phyloP scores from a whole-genome alignment of 176 grass and related monocot species.

The Elaeis guineensis region DNA sequence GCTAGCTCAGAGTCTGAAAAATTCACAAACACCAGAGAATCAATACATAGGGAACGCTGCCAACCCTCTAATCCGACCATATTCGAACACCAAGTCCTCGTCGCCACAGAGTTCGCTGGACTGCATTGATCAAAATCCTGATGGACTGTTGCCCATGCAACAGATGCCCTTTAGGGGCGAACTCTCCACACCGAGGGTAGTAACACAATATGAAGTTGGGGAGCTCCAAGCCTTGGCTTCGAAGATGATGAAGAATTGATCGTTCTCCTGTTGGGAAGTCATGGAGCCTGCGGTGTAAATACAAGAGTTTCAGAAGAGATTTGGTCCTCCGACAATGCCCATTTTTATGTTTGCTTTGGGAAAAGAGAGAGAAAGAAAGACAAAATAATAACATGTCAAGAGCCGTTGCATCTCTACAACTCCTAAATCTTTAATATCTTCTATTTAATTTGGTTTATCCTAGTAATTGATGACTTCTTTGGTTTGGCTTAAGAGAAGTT shows the following conservation, averaged over 20 bases:
- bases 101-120: not conserved
- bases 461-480: too few species aligned
- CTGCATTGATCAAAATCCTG: not conserved
- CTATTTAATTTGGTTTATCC: too few species aligned
- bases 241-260: conserved; percentile 2
- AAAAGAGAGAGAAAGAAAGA: not conserved
- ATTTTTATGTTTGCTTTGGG: not conserved
- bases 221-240: conserved; percentile 12
- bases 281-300: not conserved
- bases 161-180: not conserved
- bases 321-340: not conserved
- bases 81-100: not conserved
- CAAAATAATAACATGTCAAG: not conserved
- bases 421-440: too few species aligned
- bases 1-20: not conserved
- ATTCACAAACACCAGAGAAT: not conserved
- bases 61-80: not conserved
- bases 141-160: not conserved
- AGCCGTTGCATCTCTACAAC: too few species aligned
- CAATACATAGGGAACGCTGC: not conserved
- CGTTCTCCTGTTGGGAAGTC: not conserved
- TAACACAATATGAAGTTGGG: not conserved
- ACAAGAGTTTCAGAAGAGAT: not conserved
- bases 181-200: not conserved
- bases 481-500: too few species aligned